Percentiles rank a stretch among this genome's conserved stretches.
phyloP scores from a whole-genome alignment of 768 basidiomycete species.

The Cyathus striatus region DNA sequence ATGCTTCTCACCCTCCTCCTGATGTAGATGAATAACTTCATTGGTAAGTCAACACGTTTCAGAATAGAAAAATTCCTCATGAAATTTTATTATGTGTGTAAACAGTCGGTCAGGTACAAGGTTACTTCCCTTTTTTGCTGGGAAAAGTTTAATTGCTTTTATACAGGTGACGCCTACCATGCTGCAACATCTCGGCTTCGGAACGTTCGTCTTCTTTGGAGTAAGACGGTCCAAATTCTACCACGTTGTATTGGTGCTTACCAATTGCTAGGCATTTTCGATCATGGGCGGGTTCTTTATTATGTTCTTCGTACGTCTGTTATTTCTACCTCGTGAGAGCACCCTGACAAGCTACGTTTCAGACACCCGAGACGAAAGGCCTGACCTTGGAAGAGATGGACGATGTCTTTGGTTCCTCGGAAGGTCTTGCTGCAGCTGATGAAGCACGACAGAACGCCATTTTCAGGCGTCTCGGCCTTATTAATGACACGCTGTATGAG shows the following conservation, averaged over 20 bases:
- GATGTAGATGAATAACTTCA: slow-evolving; percentile 76
- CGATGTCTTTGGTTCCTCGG: slow-evolving; percentile 59
- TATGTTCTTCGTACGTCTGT: slow-evolving; percentile 48
- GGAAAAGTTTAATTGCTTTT: not conserved
- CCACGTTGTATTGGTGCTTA: not conserved
- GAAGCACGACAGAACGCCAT: slow-evolving; percentile 42
- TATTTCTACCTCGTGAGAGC: no score
- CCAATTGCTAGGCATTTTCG: slow-evolving; percentile 46
- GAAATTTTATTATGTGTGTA: slow-evolving; percentile 5
- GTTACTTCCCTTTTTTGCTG: not conserved
- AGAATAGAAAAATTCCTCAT: not conserved
- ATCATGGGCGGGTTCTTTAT: slow-evolving; percentile 65
- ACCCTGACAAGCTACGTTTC: no score
- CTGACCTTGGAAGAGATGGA: slow-evolving; percentile 78
- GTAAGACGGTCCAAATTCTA: slow-evolving; percentile 24
- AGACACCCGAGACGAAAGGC: slow-evolving; percentile 74
- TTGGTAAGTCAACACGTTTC: slow-evolving; percentile 32
- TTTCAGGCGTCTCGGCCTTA: slow-evolving; percentile 59
- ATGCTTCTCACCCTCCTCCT: not conserved
- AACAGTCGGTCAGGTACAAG: slow-evolving; percentile 46
- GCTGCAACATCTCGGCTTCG: slow-evolving; percentile 58
- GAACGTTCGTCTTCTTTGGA: slow-evolving; percentile 77
- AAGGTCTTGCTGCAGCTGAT: slow-evolving; percentile 53
- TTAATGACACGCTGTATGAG: slow-evolving; percentile 10
- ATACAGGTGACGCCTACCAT: slow-evolving; percentile 62